Evolutionary conservation across 495 filamentous ascomycete species (phyloP).

Genomic region (Darksidea phi): DNA sequence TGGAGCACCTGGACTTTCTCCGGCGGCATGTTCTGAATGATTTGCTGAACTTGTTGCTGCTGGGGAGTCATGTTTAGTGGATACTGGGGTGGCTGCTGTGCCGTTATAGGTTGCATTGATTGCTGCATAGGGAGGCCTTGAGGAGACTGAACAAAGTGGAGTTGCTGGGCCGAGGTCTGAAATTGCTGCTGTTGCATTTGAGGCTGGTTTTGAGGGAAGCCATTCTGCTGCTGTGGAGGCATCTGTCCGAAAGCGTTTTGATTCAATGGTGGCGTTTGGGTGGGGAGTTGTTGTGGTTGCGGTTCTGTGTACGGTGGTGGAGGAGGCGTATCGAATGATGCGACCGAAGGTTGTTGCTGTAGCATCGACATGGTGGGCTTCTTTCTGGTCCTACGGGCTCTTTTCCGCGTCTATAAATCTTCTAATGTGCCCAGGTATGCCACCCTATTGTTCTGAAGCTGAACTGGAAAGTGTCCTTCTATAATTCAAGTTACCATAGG

Average conservation of each 20-base stretch:
- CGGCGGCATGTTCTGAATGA: constrained; percentile 32
- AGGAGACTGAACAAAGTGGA: constrained; percentile 13
- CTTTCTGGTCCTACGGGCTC: neutral
- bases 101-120: constrained; percentile 16
- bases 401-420: neutral
- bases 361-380: constrained; percentile 5
- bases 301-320: constrained; percentile 26
- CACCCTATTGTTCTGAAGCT: no score
- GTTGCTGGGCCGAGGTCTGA: constrained; percentile 1
- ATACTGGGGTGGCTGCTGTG: constrained; percentile 28
- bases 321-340: constrained; percentile 13
- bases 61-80: constrained; percentile 26
- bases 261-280: constrained; percentile 8
- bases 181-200: constrained; percentile 17
- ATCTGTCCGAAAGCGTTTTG: constrained; percentile 5
- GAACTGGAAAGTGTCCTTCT: no score
- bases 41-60: constrained; percentile 32
- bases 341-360: constrained; percentile 19
- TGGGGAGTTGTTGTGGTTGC: constrained; percentile 11
- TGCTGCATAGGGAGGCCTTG: constrained; percentile 23
- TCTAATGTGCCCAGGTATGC: neutral
- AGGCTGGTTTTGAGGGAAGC: constrained; percentile 10
- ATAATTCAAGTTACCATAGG: no score
- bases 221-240: constrained; percentile 20
- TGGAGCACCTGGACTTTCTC: constrained; percentile 34